Base-by-base conservation (phyloP, 2,329 filamentous ascomycete species). In the Sporothrix humicola region DNA sequence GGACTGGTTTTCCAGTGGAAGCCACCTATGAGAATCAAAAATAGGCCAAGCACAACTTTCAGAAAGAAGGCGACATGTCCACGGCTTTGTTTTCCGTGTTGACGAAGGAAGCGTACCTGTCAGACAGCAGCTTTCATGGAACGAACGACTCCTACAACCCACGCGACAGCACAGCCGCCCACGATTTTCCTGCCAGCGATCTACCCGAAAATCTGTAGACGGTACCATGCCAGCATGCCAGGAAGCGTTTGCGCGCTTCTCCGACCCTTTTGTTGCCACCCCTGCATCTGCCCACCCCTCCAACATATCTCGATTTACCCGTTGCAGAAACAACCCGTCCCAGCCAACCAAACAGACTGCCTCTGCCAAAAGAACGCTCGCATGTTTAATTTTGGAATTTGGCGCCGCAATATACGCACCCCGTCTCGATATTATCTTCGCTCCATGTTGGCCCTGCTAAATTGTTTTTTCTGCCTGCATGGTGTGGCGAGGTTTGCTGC, bases 291-390 rank as follows among this genome's bases (percentile, higher is more conserved):
- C 13, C 65, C 44, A 68, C 50, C 50, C 31, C 23, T 37, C 68
- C 50, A 70, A 46, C 69, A 48, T 44, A 71, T 71, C 56, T 61
- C 56, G 54, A 44, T 63, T 63, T 71, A 63, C 69, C 69, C 69
- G 70, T 52, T 66, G 58, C 70, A 66, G 58, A 44, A 54, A 23
- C 46, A 31, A 54, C 48, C 31, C n/a, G 15, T 46, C 44, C n/a
- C 15, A 66, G 48, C 70, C 70, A 72, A 72, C 58, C 59, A 72
- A 72, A 63, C 26, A 17, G 42, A 4, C 42, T 20, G 42, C 42
- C 54, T 3, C 61, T 48, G 54, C 20, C 69, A 31, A 50, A 59
- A n/a, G 56, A 13, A 31, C 9, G 31, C 17, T 61, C 26, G 17
- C 9, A 23, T 63, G 69, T 63, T 71, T 71, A 37, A 48, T 59